Percentiles rank a stretch among this genome's conserved stretches.
These are phyloP conservation scores for Colletotrichum filicis DNA, from an alignment of 2,329 filamentous ascomycete genomes.

Conservation along the genomic window DNA sequence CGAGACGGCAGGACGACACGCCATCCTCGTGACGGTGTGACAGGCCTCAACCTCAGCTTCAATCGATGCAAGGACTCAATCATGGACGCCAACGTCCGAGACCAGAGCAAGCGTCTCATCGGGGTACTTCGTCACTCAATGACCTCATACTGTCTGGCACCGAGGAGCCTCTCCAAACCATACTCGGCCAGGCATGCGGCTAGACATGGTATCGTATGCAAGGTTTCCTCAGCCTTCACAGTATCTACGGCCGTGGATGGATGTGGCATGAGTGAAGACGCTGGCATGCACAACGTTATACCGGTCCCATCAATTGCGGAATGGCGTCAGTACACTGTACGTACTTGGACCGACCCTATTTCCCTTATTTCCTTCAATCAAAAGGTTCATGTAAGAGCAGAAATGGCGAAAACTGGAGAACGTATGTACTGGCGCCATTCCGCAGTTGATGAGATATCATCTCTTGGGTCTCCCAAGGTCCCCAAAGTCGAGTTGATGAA, in stretches of 20 bases:
- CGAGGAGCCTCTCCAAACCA: slow-evolving; percentile 56
- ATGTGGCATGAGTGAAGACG: slow-evolving; percentile 37
- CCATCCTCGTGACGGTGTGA: too few relatives aligned
- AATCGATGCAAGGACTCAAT: too few relatives aligned
- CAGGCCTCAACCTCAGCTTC: too few relatives aligned
- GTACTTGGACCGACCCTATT: too few relatives aligned
- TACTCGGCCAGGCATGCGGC: slow-evolving; percentile 36
- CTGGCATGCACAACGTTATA: slow-evolving; percentile 62
- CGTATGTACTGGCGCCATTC: too few relatives aligned
- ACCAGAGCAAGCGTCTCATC: slow-evolving; percentile 49
- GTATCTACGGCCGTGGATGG: slow-evolving; percentile 47
- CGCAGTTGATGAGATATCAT: slow-evolving; percentile 46
- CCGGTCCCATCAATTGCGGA: slow-evolving; percentile 38
- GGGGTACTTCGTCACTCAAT: slow-evolving; percentile 60
- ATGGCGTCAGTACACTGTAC: too few relatives aligned
- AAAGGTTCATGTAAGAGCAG: too few relatives aligned
- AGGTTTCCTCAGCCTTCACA: slow-evolving; percentile 60
- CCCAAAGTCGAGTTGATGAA: slow-evolving; percentile 64
- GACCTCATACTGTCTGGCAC: slow-evolving; percentile 58
- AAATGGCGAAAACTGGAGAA: too few relatives aligned
- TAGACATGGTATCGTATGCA: slow-evolving; percentile 54
- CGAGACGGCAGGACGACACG: too few relatives aligned
- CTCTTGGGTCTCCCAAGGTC: slow-evolving; percentile 56
- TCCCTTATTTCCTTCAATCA: too few relatives aligned
- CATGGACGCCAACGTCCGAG: slow-evolving; percentile 37